Evolutionary conservation across 106 monocot species (phyloP).

Genomic region (Apostasia ramifera): DNA sequence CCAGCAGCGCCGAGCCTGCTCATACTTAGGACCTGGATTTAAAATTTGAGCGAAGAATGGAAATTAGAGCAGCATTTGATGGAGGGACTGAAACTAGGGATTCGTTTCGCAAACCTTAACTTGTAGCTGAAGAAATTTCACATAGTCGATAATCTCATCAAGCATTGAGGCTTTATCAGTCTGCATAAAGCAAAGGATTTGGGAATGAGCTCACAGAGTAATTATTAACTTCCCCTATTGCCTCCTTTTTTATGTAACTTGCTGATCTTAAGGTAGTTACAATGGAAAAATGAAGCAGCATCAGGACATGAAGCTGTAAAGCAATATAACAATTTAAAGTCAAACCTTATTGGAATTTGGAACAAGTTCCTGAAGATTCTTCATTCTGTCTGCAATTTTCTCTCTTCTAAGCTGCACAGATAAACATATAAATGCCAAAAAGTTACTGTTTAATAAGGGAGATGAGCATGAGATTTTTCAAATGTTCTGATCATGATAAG

Average conservation of each 20-base stretch:
- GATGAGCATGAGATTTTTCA: too few relatives aligned
- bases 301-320: too few relatives aligned
- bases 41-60: constrained; percentile 2
- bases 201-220: not conserved
- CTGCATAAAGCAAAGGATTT: constrained; percentile 31
- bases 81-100: not conserved
- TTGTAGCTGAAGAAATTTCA: constrained; percentile 90
- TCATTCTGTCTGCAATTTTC: constrained; percentile 90
- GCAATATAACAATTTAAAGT: not conserved
- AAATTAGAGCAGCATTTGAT: not conserved
- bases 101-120: constrained; percentile 52
- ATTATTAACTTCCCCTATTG: not conserved
- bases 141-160: constrained; percentile 90
- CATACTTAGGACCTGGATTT: constrained; percentile 74
- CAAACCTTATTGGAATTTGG: constrained; percentile 89
- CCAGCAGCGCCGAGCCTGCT: constrained; percentile 72
- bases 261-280: too few relatives aligned
- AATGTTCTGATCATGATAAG: too few relatives aligned
- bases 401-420: constrained; percentile 71
- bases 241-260: too few relatives aligned
- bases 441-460: not conserved
- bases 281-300: too few relatives aligned
- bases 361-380: constrained; percentile 83
- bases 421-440: not conserved
- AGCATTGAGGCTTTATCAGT: constrained; percentile 89